Conservation (phyloP, 1,284 basidiomycete genomes). For the Microstroma glucosiphilum region DNA sequence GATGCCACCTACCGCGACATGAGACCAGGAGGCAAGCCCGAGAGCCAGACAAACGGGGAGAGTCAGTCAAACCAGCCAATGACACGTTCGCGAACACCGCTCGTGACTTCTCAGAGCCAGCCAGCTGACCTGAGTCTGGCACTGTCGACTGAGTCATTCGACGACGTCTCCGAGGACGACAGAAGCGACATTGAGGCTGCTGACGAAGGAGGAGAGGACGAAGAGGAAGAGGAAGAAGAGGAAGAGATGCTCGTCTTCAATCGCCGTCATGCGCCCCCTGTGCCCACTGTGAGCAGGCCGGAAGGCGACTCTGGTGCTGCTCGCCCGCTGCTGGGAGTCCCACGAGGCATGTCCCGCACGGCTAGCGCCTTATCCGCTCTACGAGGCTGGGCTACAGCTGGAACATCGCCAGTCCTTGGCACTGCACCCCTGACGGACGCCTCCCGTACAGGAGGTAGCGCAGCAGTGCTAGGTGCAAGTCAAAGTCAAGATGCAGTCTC, state of each 20-base stretch:
- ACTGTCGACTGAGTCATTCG: slow-evolving; percentile 3
- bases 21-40: no score
- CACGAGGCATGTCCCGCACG: neutral
- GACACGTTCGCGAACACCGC: no score
- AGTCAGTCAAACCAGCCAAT: no score
- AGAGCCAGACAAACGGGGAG: no score
- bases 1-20: neutral
- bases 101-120: no score
- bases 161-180: neutral
- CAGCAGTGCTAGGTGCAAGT: no score
- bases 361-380: neutral
- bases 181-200: neutral
- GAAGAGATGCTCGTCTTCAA: neutral
- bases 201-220: slow-evolving; percentile 1
- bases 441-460: no score
- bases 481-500: no score
- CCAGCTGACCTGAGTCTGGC: neutral
- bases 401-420: no score
- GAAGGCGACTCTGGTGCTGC: neutral
- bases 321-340: neutral
- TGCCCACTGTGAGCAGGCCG: neutral
- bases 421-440: no score
- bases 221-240: neutral
- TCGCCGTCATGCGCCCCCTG: neutral
- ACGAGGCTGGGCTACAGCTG: neutral